Percentiles rank a stretch among this genome's conserved stretches.
Evolutionary conservation across 768 basidiomycete species (phyloP).

Genomic region (Rhizopogon salebrosus): DNA sequence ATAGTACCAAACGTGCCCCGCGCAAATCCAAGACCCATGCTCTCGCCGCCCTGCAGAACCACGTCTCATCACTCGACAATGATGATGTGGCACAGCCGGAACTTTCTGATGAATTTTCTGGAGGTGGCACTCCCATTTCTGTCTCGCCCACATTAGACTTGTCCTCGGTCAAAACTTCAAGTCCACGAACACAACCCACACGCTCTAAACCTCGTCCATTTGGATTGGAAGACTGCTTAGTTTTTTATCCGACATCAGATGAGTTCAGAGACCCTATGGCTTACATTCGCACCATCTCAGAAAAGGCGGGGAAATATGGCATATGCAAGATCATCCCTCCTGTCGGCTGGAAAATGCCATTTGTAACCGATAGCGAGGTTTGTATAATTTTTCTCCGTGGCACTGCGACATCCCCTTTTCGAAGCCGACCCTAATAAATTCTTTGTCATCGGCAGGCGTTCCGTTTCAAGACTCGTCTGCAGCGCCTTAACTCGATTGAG

Average conservation of each 20-base stretch:
- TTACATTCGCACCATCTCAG: slow-evolving; percentile 81
- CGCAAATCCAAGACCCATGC: slow-evolving; percentile 91
- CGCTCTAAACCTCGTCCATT: slow-evolving; percentile 62
- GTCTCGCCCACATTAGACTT: slow-evolving; percentile 63
- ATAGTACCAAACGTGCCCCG: slow-evolving; percentile 63
- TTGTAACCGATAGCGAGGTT: slow-evolving; percentile 92
- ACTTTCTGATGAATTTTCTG: slow-evolving; percentile 40
- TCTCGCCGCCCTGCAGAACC: slow-evolving; percentile 69
- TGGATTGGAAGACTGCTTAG: slow-evolving; percentile 83
- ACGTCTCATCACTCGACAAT: slow-evolving; percentile 49
- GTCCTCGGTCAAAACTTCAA: slow-evolving; percentile 63
- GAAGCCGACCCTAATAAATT: slow-evolving; percentile 15
- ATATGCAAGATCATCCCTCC: slow-evolving; percentile 98
- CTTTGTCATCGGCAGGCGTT: slow-evolving; percentile 50
- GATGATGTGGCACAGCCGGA: slow-evolving; percentile 42
- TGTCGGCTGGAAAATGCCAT: slow-evolving; percentile 91
- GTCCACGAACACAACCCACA: slow-evolving; percentile 38
- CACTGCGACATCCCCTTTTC: slow-evolving; percentile 19
- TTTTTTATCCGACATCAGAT: slow-evolving; percentile 82
- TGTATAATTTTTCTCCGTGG: slow-evolving; percentile 21
- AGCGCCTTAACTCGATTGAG: slow-evolving; percentile 94
- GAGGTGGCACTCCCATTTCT: slow-evolving; percentile 52
- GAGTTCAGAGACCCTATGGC: slow-evolving; percentile 94
- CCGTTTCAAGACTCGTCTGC: slow-evolving; percentile 93
- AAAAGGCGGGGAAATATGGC: slow-evolving; percentile 68